Evolutionary conservation across 176 grass and related monocot genomes (phyloP), one percentile per base, ranked within the genome.

Genomic region (Rhynchospora breviuscula): DNA sequence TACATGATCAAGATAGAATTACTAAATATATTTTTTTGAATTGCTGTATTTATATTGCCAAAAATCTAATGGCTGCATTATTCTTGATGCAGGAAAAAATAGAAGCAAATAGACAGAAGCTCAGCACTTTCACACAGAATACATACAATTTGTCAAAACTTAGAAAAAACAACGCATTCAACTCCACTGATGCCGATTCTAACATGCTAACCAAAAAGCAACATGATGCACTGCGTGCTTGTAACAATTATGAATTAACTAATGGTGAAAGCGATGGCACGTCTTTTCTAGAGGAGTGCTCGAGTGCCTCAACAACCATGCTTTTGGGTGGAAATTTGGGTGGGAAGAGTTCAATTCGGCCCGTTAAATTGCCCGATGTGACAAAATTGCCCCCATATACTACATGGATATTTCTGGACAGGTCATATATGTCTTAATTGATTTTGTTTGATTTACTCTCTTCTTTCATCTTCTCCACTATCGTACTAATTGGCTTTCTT

Each of bases 381-480:
- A 13, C 83, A 69, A 89, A 89, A 45, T 47, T 89, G 71, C 93
- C 96, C n/a, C 86, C 86, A 70, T 99, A 93, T 80, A 92, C 91
- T 43, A 95, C 96, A 80, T 99, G 96, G 96, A 89, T 83, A 63
- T 95, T 93, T 88, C 72, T 99, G 69, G 89, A 99, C 85, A 99
- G 96, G 96, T 95, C 69, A 80, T 51, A 62, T 12, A 51, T 46
- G n/a, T 66, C n/a, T 29, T 67, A 48, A 45, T 53, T 82, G 19
- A 33, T 82, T 82, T 67, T 49, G 35, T 53, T 15, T 67, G 13
- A 18, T 47, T 8, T 67, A 46, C 33, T 82, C 21, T 17, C 49
- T 77, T 77, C 57, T 81, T 48, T 64, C 19, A 63, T 46, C 61
- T 22, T 46, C 35, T 49, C 31, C 26, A 10, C 46, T 74, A 51